Conservation (phyloP, 805 yeast species). For the Wickerhamomyces sydowiorum region DNA sequence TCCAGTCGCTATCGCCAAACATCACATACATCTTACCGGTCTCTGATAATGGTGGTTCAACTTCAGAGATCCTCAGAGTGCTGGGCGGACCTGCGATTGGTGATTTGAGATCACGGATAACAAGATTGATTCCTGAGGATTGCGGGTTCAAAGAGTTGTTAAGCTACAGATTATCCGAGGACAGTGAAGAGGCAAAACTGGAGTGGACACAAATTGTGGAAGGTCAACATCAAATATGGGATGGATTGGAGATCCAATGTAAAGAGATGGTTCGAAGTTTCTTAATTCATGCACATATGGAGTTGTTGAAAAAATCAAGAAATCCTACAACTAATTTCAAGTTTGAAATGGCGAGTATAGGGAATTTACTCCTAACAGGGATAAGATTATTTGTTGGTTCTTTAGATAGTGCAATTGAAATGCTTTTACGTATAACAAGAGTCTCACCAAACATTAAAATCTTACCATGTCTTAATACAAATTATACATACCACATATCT, state of each 20-base stretch:
- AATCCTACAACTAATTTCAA: slow-evolving; percentile 54
- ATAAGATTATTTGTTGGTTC: slow-evolving; percentile 79
- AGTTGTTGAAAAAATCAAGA: slow-evolving; percentile 60
- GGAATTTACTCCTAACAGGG: slow-evolving; percentile 80
- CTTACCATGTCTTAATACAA: slow-evolving; percentile 78
- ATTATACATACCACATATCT: slow-evolving; percentile 80
- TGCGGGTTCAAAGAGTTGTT: slow-evolving; percentile 29
- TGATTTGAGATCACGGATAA: slow-evolving; percentile 78
- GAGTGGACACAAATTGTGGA: slow-evolving; percentile 81
- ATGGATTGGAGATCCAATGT: slow-evolving; percentile 44
- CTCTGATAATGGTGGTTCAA: slow-evolving; percentile 92
- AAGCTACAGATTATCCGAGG: slow-evolving; percentile 45
- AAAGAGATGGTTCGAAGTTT: slow-evolving; percentile 75
- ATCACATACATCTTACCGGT: slow-evolving; percentile 74
- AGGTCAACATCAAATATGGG: slow-evolving; percentile 72
- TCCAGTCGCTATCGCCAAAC: slow-evolving; percentile 35
- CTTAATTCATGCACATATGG: slow-evolving; percentile 73
- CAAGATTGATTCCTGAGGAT: slow-evolving; percentile 60
- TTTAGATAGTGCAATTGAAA: slow-evolving; percentile 76
- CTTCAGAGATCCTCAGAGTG: slow-evolving; percentile 79
- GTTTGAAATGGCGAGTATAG: slow-evolving; percentile 75
- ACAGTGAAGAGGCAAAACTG: slow-evolving; percentile 43
- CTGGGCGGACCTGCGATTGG: slow-evolving; percentile 96
- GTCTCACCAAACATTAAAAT: slow-evolving; percentile 50
- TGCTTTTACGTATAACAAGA: slow-evolving; percentile 58